Percentiles rank a stretch among this genome's conserved stretches.
Evolutionary conservation across 306 rosid species (phyloP).

Genomic region (Lotus japonicus): DNA sequence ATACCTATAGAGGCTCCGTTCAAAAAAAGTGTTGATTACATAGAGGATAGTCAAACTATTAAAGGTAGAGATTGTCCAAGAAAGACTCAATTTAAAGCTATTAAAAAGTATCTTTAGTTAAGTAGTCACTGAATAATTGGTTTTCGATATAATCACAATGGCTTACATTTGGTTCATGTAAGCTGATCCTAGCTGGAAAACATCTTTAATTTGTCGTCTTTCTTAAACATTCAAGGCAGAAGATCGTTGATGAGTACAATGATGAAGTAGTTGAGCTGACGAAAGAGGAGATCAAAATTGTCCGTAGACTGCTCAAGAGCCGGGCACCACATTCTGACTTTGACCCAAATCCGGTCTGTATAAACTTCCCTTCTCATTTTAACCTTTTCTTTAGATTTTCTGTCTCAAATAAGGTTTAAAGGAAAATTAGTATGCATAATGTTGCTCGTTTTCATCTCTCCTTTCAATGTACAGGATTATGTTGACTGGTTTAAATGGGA

Average conservation of each 20-base stretch:
- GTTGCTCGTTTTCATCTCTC: neutral
- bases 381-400: neutral
- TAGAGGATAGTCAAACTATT: neutral
- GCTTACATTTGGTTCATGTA: neutral
- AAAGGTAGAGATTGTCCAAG: neutral
- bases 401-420: neutral
- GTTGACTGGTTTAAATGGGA: conserved; percentile 97
- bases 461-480: conserved; percentile 42
- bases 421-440: neutral
- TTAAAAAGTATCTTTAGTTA: neutral
- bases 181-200: neutral
- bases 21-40: neutral
- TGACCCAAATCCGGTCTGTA: conserved; percentile 70
- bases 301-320: conserved; percentile 56
- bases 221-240: conserved; percentile 55
- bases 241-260: conserved; percentile 66
- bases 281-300: conserved; percentile 54
- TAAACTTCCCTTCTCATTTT: conserved; percentile 4
- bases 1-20: neutral
- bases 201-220: conserved; percentile 5
- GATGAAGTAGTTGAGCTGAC: conserved; percentile 74
- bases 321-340: conserved; percentile 80
- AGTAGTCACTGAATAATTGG: neutral
- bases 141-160: neutral
- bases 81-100: neutral